Base-by-base conservation (phyloP, 352 stramenopile species). In the Pythium folliculosum region DNA sequence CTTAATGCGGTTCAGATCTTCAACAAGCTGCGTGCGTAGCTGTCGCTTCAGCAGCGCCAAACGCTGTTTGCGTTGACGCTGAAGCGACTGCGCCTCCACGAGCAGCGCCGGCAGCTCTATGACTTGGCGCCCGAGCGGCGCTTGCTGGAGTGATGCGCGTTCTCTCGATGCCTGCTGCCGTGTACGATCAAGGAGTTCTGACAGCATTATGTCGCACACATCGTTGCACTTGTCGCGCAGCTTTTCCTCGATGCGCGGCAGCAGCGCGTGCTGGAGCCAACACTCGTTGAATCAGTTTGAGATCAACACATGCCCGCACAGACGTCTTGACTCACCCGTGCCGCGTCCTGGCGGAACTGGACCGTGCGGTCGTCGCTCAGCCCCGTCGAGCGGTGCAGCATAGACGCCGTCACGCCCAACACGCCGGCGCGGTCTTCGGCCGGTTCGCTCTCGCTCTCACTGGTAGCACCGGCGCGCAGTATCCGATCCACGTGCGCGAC, bases 31-130 rank as follows among this genome's bases (percentile, higher is more conserved):
- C 1, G 22, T 22, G 21, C 64, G 71, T 0, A 73, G 44, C 1
- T 73, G 61, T 6, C 43, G 27, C 32, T 65, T 56, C 0, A 70
- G 32, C n/a, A 48, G 23, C 22, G 21, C 30, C 3, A 47, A 64
- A 21, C 74, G 66, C 8, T 48, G 27, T 5, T 63, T 43, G 9
- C 65, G 50, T n/a, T 75, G 56, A n/a, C 6, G 14, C 23, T 65
- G 63, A n/a, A 68, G 60, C 12, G 70, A 67, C 35, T 78, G 51
- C 44, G 69, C 43, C 51, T 80, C 76, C 6, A 82, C 22, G n/a
- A 82, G 54, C 16, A 78, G 44, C n/a, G 65, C 68, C 13, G 76
- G 76, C 17, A 80, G 51, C 51, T 82, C 73, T 6, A 75, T 69
- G 21, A 77, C 65, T 44, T 70, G 64, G 8, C 65, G 66, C 0